These are phyloP conservation scores for Bryoerythrophyllum caledonicum DNA, from an alignment of 225 moss, liverwort and hornwort species.

Conservation along the genomic window DNA sequence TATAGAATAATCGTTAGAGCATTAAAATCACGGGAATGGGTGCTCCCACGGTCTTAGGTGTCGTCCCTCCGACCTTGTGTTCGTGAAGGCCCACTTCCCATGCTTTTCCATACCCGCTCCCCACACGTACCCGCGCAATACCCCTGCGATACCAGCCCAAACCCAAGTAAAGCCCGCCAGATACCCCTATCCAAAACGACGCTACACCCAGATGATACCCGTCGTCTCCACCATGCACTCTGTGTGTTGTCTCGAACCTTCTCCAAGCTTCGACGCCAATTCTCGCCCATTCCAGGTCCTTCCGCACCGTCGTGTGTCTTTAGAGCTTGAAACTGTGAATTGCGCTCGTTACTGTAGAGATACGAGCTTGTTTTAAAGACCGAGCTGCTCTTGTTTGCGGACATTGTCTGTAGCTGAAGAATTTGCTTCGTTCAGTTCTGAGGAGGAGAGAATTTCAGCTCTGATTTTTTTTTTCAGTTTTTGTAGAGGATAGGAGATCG, in stretches of 20 bases:
- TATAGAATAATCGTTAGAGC: no score
- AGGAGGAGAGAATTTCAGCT: neutral
- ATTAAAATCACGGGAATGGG: no score
- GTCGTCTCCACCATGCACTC: neutral
- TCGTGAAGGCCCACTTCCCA: neutral
- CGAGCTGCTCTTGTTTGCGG: neutral
- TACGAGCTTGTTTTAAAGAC: no score
- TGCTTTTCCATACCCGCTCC: neutral
- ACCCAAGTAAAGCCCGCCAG: neutral
- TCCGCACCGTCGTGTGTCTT: neutral
- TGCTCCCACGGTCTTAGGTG: no score
- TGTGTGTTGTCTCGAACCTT: neutral
- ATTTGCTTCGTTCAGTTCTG: neutral
- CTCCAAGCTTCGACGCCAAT: neutral
- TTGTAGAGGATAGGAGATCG: neutral
- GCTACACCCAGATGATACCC: neutral
- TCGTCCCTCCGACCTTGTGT: neutral
- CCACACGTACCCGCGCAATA: neutral
- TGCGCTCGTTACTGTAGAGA: neutral
- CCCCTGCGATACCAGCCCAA: neutral
- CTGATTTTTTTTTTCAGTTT: no score
- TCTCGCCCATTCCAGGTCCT: conserved; percentile 15
- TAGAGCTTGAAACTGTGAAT: neutral
- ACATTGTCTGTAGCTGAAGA: neutral
- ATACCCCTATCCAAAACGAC: neutral